Base-by-base conservation (phyloP, 805 yeast genomes). In the Candida cerambycidarum region DNA sequence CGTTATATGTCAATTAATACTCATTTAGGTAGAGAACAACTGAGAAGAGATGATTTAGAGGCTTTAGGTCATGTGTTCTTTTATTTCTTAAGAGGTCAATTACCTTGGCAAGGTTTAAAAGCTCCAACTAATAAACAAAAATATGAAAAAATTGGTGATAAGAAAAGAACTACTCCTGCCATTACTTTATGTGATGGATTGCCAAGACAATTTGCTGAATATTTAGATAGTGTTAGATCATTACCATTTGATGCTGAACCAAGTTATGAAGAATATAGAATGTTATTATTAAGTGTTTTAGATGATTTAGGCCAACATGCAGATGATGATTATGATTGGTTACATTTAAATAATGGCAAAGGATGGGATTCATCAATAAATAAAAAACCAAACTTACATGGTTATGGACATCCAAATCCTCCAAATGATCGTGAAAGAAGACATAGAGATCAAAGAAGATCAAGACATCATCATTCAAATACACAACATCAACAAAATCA, bases 31-130 rank as follows among this genome's bases (percentile, higher is more conserved):
- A 81, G 97, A 57, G 99, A 93, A 65, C 99, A 93, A 71, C 82
- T 88, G 57, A 83, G 99, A 62, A 78, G 99, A 57, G 99, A 93
- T 60, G 99, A 93, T 67, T 77, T 93, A 59, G 99, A 93, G 70
- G 88, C 96, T 43, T 75, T 93, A 59, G 99, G 97, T 25, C 97
- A 93, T 64, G 99, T 93, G 7, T 89, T 93, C 59, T 86, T 93
- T 73, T 93, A 93, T 67, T 93, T 93, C 65, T 67, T 92, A 52
- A 80, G 95, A 55, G 99, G 99, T 35, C 87, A 88, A 45, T 73
- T 93, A 58, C 99, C 99, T 48, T 93, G 99, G 99, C 99, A 93
- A 72, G 99, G 99, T 18, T 75, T 93, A 53, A 92, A 93, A 65
- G 99, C 99, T 5, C 97, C 97, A 52, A 90, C 96, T 31, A 93